Conservation (phyloP, 2,329 filamentous ascomycete species). For the Fusarium nurragi region DNA sequence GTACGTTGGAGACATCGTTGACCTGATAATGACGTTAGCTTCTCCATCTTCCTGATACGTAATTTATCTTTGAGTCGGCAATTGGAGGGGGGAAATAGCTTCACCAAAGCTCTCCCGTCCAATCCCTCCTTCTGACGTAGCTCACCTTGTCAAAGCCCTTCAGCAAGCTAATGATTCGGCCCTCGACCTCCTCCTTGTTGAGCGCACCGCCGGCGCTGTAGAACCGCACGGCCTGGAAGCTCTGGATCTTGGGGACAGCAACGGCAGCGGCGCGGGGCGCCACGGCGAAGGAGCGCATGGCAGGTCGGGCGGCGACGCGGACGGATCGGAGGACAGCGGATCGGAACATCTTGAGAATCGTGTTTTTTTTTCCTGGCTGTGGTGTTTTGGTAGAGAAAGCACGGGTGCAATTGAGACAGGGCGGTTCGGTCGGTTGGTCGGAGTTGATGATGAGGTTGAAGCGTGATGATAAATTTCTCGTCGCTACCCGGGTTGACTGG, state of each 20-base stretch:
- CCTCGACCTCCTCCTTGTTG: slow-evolving; percentile 85
- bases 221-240: slow-evolving; percentile 77
- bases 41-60: slow-evolving; percentile 11
- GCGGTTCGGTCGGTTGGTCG: slow-evolving; percentile 15
- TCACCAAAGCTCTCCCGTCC: neutral
- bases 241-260: slow-evolving; percentile 69
- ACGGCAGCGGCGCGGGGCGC: slow-evolving; percentile 66
- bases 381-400: slow-evolving; percentile 9
- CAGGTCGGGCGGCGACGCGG: slow-evolving; percentile 60
- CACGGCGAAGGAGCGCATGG: slow-evolving; percentile 69
- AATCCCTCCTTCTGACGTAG: slow-evolving; percentile 2
- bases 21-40: slow-evolving; percentile 62
- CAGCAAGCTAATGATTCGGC: slow-evolving; percentile 89
- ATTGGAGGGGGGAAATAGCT: neutral
- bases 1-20: slow-evolving; percentile 71
- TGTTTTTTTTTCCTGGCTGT: neutral
- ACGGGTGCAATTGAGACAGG: slow-evolving; percentile 25
- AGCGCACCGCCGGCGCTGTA: slow-evolving; percentile 87
- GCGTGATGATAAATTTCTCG: slow-evolving; percentile 59
- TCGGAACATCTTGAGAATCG: slow-evolving; percentile 77
- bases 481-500: slow-evolving; percentile 46
- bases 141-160: slow-evolving; percentile 92
- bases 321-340: slow-evolving; percentile 81
- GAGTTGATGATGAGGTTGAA: slow-evolving; percentile 26
- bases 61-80: slow-evolving; percentile 1